These are phyloP conservation scores for Leccinum subtestaceum DNA, from an alignment of 768 basidiomycete species.

Conservation along the genomic window DNA sequence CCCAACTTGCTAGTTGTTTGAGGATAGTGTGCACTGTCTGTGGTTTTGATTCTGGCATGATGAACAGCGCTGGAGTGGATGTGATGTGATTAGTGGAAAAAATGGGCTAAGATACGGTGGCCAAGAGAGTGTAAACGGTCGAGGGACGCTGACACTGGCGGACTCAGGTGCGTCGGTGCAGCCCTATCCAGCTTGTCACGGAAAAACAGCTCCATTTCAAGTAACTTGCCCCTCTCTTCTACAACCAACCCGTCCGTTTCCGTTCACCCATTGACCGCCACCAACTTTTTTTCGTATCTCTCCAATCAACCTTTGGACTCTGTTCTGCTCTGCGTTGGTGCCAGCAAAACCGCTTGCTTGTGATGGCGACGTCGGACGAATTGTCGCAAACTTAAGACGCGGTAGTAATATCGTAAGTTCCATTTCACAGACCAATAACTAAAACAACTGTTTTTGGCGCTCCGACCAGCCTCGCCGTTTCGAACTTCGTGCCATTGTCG, in stretches of 20 bases:
- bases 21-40: constrained; percentile 65
- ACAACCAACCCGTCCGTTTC: neutral
- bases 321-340: neutral
- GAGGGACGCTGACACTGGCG: neutral
- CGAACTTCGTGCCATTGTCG: neutral
- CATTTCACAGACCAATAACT: neutral
- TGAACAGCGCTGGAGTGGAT: neutral
- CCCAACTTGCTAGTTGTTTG: constrained; percentile 66
- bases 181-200: neutral
- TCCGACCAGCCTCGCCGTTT: neutral
- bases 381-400: too few relatives aligned
- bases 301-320: neutral
- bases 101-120: constrained; percentile 11
- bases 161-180: neutral
- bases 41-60: constrained; percentile 34
- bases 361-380: neutral
- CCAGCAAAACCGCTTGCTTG: neutral
- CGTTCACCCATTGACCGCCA: neutral
- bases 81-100: constrained; percentile 8
- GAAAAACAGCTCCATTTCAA: constrained; percentile 3
- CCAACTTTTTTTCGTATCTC: neutral
- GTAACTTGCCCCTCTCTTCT: neutral
- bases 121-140: neutral
- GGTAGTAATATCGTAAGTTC: neutral
- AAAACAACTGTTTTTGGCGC: too few relatives aligned